Conservation (phyloP, 108 stramenopile species). For the Fragilaria crotonensis region DNA sequence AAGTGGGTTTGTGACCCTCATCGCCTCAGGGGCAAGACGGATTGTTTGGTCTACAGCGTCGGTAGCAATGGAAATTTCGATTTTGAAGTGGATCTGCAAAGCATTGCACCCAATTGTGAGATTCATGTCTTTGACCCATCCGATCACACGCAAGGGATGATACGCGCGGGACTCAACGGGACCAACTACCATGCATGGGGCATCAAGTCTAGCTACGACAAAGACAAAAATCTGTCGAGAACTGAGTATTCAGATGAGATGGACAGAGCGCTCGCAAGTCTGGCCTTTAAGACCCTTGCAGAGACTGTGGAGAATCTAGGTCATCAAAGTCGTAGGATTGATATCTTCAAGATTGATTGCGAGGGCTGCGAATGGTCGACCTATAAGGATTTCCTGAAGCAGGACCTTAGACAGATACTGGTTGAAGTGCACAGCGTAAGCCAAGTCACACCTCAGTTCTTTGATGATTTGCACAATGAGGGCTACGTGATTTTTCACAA, state of each 20-base stretch:
- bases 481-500: conserved; percentile 32
- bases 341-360: conserved; percentile 49
- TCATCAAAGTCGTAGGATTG: conserved; percentile 25
- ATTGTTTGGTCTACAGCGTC: conserved; percentile 29
- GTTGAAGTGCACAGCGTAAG: conserved; percentile 32
- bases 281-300: conserved; percentile 10
- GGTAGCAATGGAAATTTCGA: conserved; percentile 20
- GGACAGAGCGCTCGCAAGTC: background rate
- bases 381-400: conserved; percentile 29
- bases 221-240: background rate
- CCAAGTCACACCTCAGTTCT: conserved; percentile 1
- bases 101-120: conserved; percentile 29
- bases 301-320: conserved; percentile 26
- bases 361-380: conserved; percentile 38
- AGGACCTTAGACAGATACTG: conserved; percentile 32
- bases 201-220: conserved; percentile 2
- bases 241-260: background rate
- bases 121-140: conserved; percentile 45
- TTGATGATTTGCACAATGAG: conserved; percentile 2
- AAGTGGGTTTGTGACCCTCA: conserved; percentile 68
- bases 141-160: conserved; percentile 1
- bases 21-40: conserved; percentile 19
- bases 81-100: conserved; percentile 33
- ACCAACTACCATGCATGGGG: conserved; percentile 36
- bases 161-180: conserved; percentile 1